Evolutionary conservation across 768 basidiomycete genomes (phyloP), one percentile per base, ranked within the genome.

Genomic region (Fomitopsis pulvina): DNA sequence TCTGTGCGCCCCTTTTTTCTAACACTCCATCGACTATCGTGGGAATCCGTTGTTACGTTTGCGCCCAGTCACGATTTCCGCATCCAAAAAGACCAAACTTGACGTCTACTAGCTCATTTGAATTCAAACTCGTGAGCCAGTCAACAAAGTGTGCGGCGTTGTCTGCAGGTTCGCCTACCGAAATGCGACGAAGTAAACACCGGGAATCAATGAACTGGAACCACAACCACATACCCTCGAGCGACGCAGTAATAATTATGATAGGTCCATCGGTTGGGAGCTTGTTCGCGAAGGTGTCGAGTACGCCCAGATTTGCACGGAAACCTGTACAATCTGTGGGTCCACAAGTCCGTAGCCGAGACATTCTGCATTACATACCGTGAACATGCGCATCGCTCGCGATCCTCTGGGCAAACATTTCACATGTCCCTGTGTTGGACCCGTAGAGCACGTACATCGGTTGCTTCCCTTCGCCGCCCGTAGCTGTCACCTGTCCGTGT

Each of bases 61-160:
- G 56, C 16, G 66, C 66, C 75, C 76, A 78, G 53, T 78, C 76
- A 37, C 63, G 65, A 59, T 78, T 73, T 3, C 76, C 76, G 52
- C 73, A 75, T 1, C 75, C 76, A 45, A 78, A 77, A 18, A 78
- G 71, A 2, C 70, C 71, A 47, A 67, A 78, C 21, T 60, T 60
- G 18, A 72, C 65, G 40, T 64, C 61, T 2, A 52, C 54, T 40
- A 72, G 55, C 47, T 63, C 60, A 26, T 51, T 40, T 27, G 53
- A 60, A 6, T 64, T 52, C 6, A 69, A 52, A 47, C 54, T 63
- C 30, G 61, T 61, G 18, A 78, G 49, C 66, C 71, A 71, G 45
- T 72, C 67, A 14, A 75, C 64, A 55, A 76, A 76, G 46, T 64
- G 66, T 6, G 67, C 66, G 2, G 75, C 76, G 52, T 78, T 75